phyloP scores from a whole-genome alignment of 257 asterid species.

The Primulina eburnea region DNA sequence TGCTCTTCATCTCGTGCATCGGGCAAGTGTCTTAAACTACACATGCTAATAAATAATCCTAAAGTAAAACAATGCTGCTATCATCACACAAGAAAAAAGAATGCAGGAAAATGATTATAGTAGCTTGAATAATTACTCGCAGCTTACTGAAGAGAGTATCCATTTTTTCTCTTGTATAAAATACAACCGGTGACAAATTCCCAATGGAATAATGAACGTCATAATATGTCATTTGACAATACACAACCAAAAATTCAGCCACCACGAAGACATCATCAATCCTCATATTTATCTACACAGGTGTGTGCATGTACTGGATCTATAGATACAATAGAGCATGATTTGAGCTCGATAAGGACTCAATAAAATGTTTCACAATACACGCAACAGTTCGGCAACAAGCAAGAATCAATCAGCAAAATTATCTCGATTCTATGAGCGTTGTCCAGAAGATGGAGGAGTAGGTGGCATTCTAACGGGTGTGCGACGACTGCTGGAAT shows the following conservation, averaged over 20 bases:
- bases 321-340: slow-evolving; percentile 42
- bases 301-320: slow-evolving; percentile 30
- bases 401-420: slow-evolving; percentile 39
- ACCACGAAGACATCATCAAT: slow-evolving; percentile 26
- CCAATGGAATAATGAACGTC: too few relatives aligned
- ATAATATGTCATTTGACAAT: too few relatives aligned
- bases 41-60: too few relatives aligned
- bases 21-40: too few relatives aligned
- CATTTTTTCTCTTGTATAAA: too few relatives aligned
- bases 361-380: slow-evolving; percentile 28
- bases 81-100: too few relatives aligned
- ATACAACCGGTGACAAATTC: too few relatives aligned
- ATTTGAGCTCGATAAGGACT: slow-evolving; percentile 42
- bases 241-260: too few relatives aligned
- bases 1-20: too few relatives aligned
- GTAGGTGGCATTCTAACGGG: slow-evolving; percentile 92
- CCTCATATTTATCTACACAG: slow-evolving; percentile 60
- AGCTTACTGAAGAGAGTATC: not conserved
- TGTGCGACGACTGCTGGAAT: slow-evolving; percentile 78
- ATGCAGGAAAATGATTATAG: too few relatives aligned
- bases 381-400: slow-evolving; percentile 47
- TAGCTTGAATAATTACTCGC: slow-evolving; percentile 27
- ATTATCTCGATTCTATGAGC: slow-evolving; percentile 52
- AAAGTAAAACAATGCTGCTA: too few relatives aligned
- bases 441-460: slow-evolving; percentile 71